Evolutionary conservation across 2,329 filamentous ascomycete species (phyloP), one percentile per base, ranked within the genome.

Genomic region (Cladophialophora psammophila): DNA sequence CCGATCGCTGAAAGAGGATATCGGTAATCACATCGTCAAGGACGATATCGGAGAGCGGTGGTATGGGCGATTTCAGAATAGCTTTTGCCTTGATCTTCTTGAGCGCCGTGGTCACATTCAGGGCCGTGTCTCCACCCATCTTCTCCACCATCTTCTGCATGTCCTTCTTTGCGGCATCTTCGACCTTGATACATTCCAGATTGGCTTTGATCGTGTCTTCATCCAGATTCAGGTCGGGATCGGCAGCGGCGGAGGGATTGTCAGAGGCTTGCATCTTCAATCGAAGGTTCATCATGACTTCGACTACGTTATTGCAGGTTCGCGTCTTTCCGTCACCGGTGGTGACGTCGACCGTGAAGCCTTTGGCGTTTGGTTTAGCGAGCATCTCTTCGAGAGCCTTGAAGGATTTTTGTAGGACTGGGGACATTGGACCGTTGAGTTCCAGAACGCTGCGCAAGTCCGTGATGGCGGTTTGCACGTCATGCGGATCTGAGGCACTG

Each of bases 361-460:
- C 65, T 58, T 58, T 64, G 18, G 64, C 53, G 13, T 71, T 66
- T 15, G 66, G 63, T 36, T 65, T 66, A 10, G 66, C 54, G 15
- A 71, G 62, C 64, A 72, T 69, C n/a, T 69, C 69, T 64, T 71
- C 64, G 3, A 72, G 67, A 34, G 70, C 64, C n/a, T 67, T 58
- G 38, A 71, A 71, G 18, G 64, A 69, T 45, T 72, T 69, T 59
- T 68, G 60, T 32, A 71, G 65, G 50, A 66, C 65, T 5, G 69
- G 65, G 50, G 55, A 63, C 69, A 71, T 68, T 9, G 70, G 70
- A n/a, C 69, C 69, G 42, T 64, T 71, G 13, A 72, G 32, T 59
- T 71, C 64, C 15, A 72, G 65, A 18, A 71, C 70, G 32, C 60
- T 62, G 20, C 69, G 69, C 38, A 72, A 61, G 26, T 72, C 70